phyloP scores from a whole-genome alignment of 2,329 filamentous ascomycete species.

The Coniochaeta ligniaria region DNA sequence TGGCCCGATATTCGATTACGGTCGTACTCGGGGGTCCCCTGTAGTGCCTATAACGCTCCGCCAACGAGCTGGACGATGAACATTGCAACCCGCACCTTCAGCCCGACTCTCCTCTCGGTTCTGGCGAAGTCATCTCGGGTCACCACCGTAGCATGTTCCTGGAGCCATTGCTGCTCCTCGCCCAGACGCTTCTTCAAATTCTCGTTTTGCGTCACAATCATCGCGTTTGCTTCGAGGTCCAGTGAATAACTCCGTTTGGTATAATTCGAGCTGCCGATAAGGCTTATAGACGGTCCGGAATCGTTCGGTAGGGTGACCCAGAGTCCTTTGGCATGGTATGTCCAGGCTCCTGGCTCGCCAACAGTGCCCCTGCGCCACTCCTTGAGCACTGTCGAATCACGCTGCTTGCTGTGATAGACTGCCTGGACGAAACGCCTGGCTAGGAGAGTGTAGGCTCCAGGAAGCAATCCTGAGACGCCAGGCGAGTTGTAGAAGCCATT shows the following conservation, averaged over 20 bases:
- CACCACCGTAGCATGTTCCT: constrained; percentile 63
- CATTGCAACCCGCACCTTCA: constrained; percentile 85
- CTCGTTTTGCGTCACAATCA: constrained; percentile 76
- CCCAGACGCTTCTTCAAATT: constrained; percentile 65
- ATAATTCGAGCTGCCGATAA: constrained; percentile 92
- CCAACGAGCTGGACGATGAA: constrained; percentile 85
- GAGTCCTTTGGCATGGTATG: constrained; percentile 93
- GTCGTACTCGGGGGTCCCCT: not conserved
- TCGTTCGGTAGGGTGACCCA: constrained; percentile 74
- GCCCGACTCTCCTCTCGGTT: constrained; percentile 74
- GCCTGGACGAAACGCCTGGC: constrained; percentile 71
- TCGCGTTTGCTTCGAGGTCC: constrained; percentile 81
- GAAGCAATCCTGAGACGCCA: constrained; percentile 83
- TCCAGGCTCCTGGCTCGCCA: constrained; percentile 80
- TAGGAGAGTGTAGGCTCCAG: constrained; percentile 85
- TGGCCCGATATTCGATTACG: not conserved
- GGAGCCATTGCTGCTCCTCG: constrained; percentile 73
- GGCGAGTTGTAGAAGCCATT: constrained; percentile 92
- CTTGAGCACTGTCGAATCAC: constrained; percentile 60
- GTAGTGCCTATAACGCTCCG: constrained; percentile 61
- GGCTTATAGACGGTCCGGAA: constrained; percentile 62
- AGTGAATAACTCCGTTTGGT: constrained; percentile 89
- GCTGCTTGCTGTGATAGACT: constrained; percentile 36
- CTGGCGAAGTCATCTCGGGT: constrained; percentile 72
- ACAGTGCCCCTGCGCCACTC: constrained; percentile 86